Evolutionary conservation across 352 stramenopile species (phyloP).

Genomic region (Phytophthora ramorum): DNA sequence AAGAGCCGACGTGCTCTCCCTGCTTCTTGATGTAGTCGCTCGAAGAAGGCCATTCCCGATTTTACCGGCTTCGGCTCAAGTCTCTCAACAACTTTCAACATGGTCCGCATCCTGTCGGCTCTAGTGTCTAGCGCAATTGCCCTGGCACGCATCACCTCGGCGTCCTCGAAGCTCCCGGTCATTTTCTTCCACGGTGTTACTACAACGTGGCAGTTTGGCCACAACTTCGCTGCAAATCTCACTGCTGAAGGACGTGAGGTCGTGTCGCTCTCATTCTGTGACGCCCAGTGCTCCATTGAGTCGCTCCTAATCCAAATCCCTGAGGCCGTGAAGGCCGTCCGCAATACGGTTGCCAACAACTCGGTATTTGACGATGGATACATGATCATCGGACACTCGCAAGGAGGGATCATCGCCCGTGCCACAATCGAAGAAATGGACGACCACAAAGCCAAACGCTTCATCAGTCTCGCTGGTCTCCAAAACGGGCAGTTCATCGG

Average conservation of each 20-base stretch:
- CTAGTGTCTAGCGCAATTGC: background rate
- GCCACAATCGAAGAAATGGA: constrained; percentile 17
- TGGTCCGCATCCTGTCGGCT: background rate
- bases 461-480: constrained; percentile 10
- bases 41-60: too few species aligned
- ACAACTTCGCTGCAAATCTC: constrained; percentile 8
- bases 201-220: background rate
- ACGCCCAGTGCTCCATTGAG: constrained; percentile 8
- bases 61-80: background rate
- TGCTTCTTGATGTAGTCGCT: too few species aligned
- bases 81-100: background rate
- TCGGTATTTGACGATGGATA: constrained; percentile 10
- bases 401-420: background rate
- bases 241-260: constrained; percentile 6
- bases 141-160: background rate
- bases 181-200: constrained; percentile 7
- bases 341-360: background rate
- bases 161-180: constrained; percentile 1
- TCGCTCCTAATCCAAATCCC: constrained; percentile 5
- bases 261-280: constrained; percentile 9
- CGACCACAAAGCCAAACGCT: constrained; percentile 8
- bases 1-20: too few species aligned
- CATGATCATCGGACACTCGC: constrained; percentile 13
- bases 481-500: constrained; percentile 15
- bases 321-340: constrained; percentile 2